These are phyloP conservation scores for Hypoxylon perforatum DNA, from an alignment of 495 filamentous ascomycete genomes.

Conservation along the genomic window DNA sequence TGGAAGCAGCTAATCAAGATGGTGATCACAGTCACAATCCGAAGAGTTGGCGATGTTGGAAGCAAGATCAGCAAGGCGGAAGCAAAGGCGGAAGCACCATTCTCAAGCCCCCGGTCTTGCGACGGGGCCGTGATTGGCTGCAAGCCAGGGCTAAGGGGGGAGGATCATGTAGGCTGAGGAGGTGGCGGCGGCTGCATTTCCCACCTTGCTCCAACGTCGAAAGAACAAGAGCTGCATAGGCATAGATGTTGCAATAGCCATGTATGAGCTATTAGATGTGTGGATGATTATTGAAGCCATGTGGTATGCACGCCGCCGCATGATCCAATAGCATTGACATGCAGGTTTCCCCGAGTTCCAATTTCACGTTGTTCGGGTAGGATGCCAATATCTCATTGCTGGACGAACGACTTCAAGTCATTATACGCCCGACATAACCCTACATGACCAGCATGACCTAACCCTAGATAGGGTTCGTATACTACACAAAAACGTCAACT, in stretches of 20 bases:
- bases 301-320: constrained; percentile 23
- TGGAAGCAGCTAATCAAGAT: constrained; percentile 32
- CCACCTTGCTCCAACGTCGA: constrained; percentile 14
- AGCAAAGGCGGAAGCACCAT: constrained; percentile 26
- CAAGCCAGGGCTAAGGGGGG: constrained; percentile 1
- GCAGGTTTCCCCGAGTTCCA: constrained; percentile 28
- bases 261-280: constrained; percentile 4
- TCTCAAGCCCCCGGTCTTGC: constrained; percentile 26
- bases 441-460: constrained; percentile 7
- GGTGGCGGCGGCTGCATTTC: constrained; percentile 18
- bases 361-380: neutral
- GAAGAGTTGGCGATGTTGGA: constrained; percentile 30
- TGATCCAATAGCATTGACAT: constrained; percentile 17
- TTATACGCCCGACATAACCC: constrained; percentile 15
- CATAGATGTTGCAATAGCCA: neutral
- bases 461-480: constrained; percentile 20
- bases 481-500: constrained; percentile 5
- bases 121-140: constrained; percentile 31
- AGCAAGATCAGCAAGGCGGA: constrained; percentile 32
- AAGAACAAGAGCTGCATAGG: constrained; percentile 3
- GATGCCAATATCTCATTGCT: constrained; percentile 2
- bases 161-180: constrained; percentile 19
- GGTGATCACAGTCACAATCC: constrained; percentile 35
- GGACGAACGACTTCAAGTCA: constrained; percentile 13
- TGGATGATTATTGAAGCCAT: constrained; percentile 21